Evolutionary conservation across 176 grass and related monocot species (phyloP).

Genomic region (Metroxylon sagu): DNA sequence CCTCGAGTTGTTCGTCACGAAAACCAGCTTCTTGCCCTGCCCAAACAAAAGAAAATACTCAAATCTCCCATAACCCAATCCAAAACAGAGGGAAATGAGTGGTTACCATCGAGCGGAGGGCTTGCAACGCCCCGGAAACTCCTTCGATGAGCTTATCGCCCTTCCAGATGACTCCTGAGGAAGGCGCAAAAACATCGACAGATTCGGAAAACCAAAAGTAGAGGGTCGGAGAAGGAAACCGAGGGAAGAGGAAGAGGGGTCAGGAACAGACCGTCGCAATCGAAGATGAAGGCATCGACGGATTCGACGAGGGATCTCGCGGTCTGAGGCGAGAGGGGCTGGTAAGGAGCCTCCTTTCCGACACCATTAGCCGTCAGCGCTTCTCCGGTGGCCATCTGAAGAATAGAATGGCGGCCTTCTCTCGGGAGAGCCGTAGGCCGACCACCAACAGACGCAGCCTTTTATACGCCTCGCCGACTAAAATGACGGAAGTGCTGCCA

Average conservation of each 20-base stretch:
- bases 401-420: no score
- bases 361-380: constrained; percentile 22
- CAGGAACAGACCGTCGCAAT: constrained; percentile 60
- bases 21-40: constrained; percentile 88
- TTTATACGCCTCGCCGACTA: no score
- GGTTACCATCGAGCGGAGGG: constrained; percentile 59
- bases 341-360: not conserved
- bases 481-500: no score
- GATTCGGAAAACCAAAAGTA: not conserved
- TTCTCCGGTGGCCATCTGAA: not conserved
- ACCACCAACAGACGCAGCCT: no score
- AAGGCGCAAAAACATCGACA: constrained; percentile 4
- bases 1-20: constrained; percentile 88
- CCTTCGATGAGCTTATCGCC: constrained; percentile 80
- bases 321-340: constrained; percentile 37
- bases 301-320: constrained; percentile 62
- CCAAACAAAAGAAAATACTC: constrained; percentile 19
- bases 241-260: not conserved
- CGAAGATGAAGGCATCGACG: constrained; percentile 84
- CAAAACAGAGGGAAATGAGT: not conserved
- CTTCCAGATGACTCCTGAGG: constrained; percentile 86
- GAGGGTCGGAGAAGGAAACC: not conserved
- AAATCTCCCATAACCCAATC: not conserved
- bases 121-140: constrained; percentile 49
- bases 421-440: no score